Conservation (phyloP, 768 basidiomycete genomes). For the Pluteus cervinus region DNA sequence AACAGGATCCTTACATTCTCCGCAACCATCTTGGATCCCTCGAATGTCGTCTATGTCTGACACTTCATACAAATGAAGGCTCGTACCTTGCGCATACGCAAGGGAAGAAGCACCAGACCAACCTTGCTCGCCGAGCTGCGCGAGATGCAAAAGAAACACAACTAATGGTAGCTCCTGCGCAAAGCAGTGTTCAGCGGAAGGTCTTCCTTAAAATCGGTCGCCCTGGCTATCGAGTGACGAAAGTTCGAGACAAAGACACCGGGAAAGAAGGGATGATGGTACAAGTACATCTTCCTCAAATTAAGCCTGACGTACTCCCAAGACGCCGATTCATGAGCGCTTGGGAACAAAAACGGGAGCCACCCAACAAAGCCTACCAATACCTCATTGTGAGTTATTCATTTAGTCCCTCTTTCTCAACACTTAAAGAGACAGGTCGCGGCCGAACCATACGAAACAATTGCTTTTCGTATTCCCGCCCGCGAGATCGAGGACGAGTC, state of each 20-base stretch:
- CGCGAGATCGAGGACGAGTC: constrained; percentile 95
- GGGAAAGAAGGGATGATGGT: constrained; percentile 97
- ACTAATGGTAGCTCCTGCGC: constrained; percentile 81
- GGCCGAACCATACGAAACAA: constrained; percentile 98
- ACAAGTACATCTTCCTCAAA: constrained; percentile 92
- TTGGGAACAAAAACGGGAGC: constrained; percentile 95
- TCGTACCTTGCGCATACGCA: constrained; percentile 99
- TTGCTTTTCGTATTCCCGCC: constrained; percentile 98
- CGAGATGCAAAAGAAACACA: constrained; percentile 93
- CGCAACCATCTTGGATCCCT: constrained; percentile 98
- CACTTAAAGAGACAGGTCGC: constrained; percentile 65
- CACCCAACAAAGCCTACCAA: constrained; percentile 94
- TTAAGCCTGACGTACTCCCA: constrained; percentile 80
- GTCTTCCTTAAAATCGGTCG: constrained; percentile 96
- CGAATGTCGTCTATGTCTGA: constrained; percentile 96
- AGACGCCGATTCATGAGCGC: constrained; percentile 93
- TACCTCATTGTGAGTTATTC: constrained; percentile 81
- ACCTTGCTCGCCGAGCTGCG: constrained; percentile 95
- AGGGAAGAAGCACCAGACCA: constrained; percentile 99
- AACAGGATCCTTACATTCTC: constrained; percentile 93
- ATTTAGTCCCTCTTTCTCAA: constrained; percentile 11
- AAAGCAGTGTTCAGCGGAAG: constrained; percentile 80
- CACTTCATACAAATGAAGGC: constrained; percentile 98
- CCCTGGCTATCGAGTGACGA: constrained; percentile 94
- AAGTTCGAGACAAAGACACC: constrained; percentile 86